phyloP scores from a whole-genome alignment of 2,329 filamentous ascomycete species.

The Penicillium fuscoglaucum region DNA sequence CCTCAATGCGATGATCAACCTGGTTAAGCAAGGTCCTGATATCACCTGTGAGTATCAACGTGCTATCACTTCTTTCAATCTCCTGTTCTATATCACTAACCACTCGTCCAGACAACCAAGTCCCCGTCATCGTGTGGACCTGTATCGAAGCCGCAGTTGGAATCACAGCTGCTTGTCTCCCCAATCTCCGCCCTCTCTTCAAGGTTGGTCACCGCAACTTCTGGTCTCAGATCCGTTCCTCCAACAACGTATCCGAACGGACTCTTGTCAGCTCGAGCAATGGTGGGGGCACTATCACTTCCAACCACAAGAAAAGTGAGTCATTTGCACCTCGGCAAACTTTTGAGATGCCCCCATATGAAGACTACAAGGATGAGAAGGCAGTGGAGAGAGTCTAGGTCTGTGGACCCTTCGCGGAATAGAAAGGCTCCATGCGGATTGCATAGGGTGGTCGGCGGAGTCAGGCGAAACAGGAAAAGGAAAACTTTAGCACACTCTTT shows the following conservation, averaged over 20 bases:
- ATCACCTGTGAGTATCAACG: constrained; percentile 29
- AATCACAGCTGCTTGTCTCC: constrained; percentile 33
- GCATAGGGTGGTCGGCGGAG: neutral
- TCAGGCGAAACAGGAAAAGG: neutral
- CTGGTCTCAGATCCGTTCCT: constrained; percentile 23
- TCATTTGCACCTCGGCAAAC: constrained; percentile 3
- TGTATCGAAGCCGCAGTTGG: constrained; percentile 33
- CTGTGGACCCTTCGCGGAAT: neutral
- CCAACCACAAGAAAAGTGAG: constrained; percentile 1
- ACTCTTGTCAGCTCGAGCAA: constrained; percentile 8
- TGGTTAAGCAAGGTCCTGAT: constrained; percentile 27
- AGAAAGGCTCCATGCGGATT: neutral
- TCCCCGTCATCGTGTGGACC: constrained; percentile 33
- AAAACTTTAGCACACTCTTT: neutral
- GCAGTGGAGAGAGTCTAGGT: neutral
- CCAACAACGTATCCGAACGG: constrained; percentile 14
- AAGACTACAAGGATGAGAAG: neutral
- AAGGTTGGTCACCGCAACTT: constrained; percentile 19
- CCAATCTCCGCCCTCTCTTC: constrained; percentile 32
- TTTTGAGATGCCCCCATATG: constrained; percentile 11
- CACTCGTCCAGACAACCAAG: constrained; percentile 28
- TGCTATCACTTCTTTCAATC: neutral
- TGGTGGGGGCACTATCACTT: neutral
- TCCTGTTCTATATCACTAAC: neutral
- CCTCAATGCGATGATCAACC: constrained; percentile 28